phyloP scores from a whole-genome alignment of 495 filamentous ascomycete genomes.

The Chaetomium fimeti region DNA sequence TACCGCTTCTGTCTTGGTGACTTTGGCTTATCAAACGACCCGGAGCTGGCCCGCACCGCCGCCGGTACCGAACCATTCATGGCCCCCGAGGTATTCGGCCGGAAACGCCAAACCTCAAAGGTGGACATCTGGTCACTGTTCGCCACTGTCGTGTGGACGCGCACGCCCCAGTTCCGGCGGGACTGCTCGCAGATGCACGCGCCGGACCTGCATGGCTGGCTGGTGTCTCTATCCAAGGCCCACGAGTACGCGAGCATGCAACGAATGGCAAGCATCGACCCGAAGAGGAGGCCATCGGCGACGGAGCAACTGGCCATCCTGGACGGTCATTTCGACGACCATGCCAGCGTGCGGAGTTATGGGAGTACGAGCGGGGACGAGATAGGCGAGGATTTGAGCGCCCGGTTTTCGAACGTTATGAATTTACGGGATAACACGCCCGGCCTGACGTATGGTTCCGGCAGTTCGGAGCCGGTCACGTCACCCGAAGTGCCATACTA shows the following conservation, averaged over 20 bases:
- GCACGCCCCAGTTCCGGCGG: constrained; percentile 28
- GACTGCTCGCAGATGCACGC: constrained; percentile 19
- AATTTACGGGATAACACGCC: constrained; percentile 12
- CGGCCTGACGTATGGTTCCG: constrained; percentile 15
- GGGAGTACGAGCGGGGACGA: background rate
- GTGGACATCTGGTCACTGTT: constrained; percentile 48
- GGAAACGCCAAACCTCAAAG: constrained; percentile 35
- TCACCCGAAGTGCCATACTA: constrained; percentile 30
- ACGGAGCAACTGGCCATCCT: constrained; percentile 26
- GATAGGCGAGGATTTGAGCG: constrained; percentile 10
- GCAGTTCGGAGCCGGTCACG: background rate
- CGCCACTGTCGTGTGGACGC: constrained; percentile 42
- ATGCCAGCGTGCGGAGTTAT: background rate
- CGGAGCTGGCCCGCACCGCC: constrained; percentile 22
- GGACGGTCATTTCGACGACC: constrained; percentile 7
- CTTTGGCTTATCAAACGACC: constrained; percentile 38
- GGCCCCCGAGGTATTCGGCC: constrained; percentile 37
- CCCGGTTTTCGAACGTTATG: constrained; percentile 20
- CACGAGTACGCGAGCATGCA: constrained; percentile 23
- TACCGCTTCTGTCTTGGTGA: constrained; percentile 39
- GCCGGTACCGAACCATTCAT: constrained; percentile 36
- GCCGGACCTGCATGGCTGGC: constrained; percentile 26
- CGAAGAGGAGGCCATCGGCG: constrained; percentile 29
- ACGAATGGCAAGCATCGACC: constrained; percentile 29
- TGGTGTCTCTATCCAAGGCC: constrained; percentile 18